Conservation (phyloP, 1,139 yeast genomes). For the Lodderomyces margitis region DNA sequence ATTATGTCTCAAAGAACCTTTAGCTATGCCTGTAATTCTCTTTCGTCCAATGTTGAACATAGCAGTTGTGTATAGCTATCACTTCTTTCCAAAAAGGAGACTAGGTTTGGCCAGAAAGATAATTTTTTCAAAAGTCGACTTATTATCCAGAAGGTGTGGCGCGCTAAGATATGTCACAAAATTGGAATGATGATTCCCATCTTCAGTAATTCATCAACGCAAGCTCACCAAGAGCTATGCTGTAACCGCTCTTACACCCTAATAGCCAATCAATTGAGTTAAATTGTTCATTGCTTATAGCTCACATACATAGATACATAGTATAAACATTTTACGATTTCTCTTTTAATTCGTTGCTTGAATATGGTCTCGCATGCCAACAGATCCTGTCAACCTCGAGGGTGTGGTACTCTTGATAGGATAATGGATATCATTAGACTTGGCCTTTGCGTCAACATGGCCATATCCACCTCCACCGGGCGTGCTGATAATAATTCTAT, state of each 20-base stretch:
- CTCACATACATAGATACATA: not conserved
- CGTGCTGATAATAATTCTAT: constrained; percentile 40
- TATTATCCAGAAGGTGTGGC: not conserved
- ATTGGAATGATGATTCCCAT: not conserved
- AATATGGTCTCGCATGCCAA: constrained; percentile 30
- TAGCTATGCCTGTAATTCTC: not conserved
- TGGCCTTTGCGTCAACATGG: not conserved
- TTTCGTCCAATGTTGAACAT: constrained; percentile 4
- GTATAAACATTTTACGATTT: too few relatives aligned
- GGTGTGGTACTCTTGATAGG: constrained; percentile 25
- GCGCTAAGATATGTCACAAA: not conserved
- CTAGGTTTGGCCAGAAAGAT: too few relatives aligned
- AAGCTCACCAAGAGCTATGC: too few relatives aligned
- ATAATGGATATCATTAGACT: constrained; percentile 18
- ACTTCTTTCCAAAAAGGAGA: too few relatives aligned
- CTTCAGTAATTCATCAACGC: too few relatives aligned
- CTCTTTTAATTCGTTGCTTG: constrained; percentile 33
- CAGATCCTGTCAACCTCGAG: constrained; percentile 35
- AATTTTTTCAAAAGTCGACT: too few relatives aligned
- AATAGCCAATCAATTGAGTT: not conserved
- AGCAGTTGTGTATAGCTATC: too few relatives aligned
- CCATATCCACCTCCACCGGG: constrained; percentile 57
- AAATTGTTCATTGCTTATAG: not conserved
- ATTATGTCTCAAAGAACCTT: not conserved
- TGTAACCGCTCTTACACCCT: too few relatives aligned